Evolutionary conservation across 371 early-diverging fungal genomes (phyloP).

Genomic region (Batkoa obscura): DNA sequence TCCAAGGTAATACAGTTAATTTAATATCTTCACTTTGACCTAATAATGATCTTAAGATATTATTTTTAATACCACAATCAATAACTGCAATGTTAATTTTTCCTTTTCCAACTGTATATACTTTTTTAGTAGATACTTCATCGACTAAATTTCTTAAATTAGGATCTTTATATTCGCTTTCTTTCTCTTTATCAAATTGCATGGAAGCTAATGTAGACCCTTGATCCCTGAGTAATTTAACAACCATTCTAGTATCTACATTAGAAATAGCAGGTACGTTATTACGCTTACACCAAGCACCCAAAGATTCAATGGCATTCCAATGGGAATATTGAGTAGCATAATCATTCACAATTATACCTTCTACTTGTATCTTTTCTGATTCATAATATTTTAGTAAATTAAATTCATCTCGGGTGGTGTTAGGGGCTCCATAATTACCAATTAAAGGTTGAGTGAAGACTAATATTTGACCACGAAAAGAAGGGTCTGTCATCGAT

Average conservation of each 20-base stretch:
- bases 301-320: constrained; percentile 68
- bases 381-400: constrained; percentile 74
- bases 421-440: constrained; percentile 80
- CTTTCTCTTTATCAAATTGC: neutral
- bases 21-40: constrained; percentile 53
- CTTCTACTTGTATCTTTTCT: constrained; percentile 61
- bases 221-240: constrained; percentile 59
- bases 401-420: constrained; percentile 50
- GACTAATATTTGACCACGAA: constrained; percentile 62
- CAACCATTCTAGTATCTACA: constrained; percentile 85
- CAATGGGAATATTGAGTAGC: constrained; percentile 77
- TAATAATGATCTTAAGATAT: constrained; percentile 70
- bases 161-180: constrained; percentile 42
- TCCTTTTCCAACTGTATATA: constrained; percentile 56
- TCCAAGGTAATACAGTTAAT: constrained; percentile 60
- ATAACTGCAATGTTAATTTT: constrained; percentile 52
- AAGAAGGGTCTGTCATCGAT: constrained; percentile 75
- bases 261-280: constrained; percentile 81
- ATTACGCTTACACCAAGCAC: constrained; percentile 70
- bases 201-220: constrained; percentile 57
- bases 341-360: constrained; percentile 75
- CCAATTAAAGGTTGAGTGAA: constrained; percentile 59
- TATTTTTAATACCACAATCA: constrained; percentile 87
- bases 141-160: constrained; percentile 62
- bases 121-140: constrained; percentile 42